Evolutionary conservation across 176 grass and related monocot genomes (phyloP).

Genomic region (Poa annua): DNA sequence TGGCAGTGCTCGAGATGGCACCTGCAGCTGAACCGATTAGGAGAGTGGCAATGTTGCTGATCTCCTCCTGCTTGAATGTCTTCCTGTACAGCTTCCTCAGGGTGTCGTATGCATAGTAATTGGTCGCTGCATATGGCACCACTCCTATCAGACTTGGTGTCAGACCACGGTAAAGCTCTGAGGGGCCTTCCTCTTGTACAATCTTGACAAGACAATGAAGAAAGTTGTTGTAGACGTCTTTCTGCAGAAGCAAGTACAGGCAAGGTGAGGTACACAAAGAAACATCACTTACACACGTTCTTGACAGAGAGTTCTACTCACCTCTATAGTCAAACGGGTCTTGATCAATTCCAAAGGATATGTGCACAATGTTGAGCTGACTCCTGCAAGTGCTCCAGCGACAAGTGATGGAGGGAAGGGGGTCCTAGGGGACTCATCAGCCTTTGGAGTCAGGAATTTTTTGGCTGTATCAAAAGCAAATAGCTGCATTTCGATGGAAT

Average conservation of each 20-base stretch:
- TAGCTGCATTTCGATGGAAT: conserved; percentile 61
- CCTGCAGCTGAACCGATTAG: conserved; percentile 85
- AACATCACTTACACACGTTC: neutral
- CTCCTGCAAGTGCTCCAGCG: conserved; percentile 93
- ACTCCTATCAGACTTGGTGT: conserved; percentile 91
- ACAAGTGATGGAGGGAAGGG: conserved; percentile 74
- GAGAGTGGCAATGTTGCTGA: conserved; percentile 87
- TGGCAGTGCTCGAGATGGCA: conserved; percentile 88
- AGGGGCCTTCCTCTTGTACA: conserved; percentile 79
- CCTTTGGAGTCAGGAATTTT: conserved; percentile 82
- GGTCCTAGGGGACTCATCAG: conserved; percentile 61
- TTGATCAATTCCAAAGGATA: conserved; percentile 97
- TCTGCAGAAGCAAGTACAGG: conserved; percentile 54
- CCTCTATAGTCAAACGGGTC: conserved; percentile 95
- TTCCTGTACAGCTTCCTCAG: conserved; percentile 93
- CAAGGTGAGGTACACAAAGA: conserved; percentile 28
- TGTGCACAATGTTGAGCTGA: conserved; percentile 95
- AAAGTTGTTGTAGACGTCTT: conserved; percentile 90
- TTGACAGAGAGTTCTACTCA: conserved; percentile 19
- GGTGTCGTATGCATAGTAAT: conserved; percentile 91
- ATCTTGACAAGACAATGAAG: conserved; percentile 92
- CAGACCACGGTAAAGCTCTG: conserved; percentile 89
- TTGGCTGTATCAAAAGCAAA: conserved; percentile 98
- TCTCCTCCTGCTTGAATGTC: conserved; percentile 80
- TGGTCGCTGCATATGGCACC: conserved; percentile 87